These are phyloP conservation scores for Iris macrosiphon DNA, from an alignment of 106 monocot species.

Conservation along the genomic window DNA sequence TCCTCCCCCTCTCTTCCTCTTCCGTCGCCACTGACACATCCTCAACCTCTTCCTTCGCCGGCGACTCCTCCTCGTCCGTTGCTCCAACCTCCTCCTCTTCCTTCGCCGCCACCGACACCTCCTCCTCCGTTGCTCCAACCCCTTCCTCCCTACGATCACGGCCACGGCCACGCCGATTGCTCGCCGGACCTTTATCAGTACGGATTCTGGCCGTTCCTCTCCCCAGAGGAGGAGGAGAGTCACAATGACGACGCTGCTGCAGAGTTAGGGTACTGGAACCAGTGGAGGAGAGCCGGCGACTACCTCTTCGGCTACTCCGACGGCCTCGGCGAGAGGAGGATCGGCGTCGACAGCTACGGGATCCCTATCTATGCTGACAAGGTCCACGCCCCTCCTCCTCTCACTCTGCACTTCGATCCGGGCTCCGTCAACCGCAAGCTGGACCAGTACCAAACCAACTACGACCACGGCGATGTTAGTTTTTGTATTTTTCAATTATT, in stretches of 20 bases:
- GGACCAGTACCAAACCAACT: too few species aligned
- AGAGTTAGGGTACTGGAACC: slow-evolving; percentile 32
- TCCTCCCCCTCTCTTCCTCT: not conserved
- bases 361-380: slow-evolving; percentile 61
- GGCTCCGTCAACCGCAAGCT: too few species aligned
- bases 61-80: not conserved
- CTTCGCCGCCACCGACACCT: not conserved
- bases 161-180: not conserved
- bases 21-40: not conserved
- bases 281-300: slow-evolving; percentile 42
- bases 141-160: slow-evolving; percentile 12
- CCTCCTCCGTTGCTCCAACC: not conserved
- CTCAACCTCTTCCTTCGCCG: not conserved
- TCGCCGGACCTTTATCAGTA: slow-evolving; percentile 12
- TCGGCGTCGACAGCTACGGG: slow-evolving; percentile 45
- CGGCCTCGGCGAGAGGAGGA: slow-evolving; percentile 51
- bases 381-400: slow-evolving; percentile 11
- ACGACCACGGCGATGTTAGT: too few species aligned
- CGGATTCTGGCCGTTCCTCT: slow-evolving; percentile 18
- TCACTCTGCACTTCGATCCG: slow-evolving; percentile 32
- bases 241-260: not conserved
- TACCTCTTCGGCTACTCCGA: slow-evolving; percentile 73
- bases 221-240: not conserved
- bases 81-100: not conserved
- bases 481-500: too few species aligned